Percentiles rank a stretch among this genome's conserved stretches.
Conservation (phyloP, 1,284 basidiomycete species). For the Volvariella volvacea region DNA sequence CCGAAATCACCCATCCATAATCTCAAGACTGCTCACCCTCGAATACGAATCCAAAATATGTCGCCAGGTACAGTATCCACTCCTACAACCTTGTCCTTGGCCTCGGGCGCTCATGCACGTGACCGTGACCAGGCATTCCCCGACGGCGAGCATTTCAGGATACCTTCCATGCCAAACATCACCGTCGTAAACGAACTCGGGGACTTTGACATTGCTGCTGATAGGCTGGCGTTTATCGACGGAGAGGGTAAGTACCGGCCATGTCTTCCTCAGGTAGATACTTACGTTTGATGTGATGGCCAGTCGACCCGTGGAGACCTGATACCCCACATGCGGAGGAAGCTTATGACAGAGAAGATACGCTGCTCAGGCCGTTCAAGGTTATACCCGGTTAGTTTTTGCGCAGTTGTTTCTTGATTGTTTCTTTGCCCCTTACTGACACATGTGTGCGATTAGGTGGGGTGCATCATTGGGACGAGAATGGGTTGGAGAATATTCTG, state of each 20-base stretch:
- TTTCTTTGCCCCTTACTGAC: not conserved
- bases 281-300: constrained; percentile 3
- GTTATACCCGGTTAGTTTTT: constrained; percentile 69
- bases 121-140: constrained; percentile 64
- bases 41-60: constrained; percentile 81
- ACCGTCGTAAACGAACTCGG: constrained; percentile 76
- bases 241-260: constrained; percentile 54
- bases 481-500: constrained; percentile 60
- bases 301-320: constrained; percentile 87
- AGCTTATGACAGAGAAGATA: constrained; percentile 66
- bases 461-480: constrained; percentile 91
- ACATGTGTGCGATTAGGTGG: constrained; percentile 41
- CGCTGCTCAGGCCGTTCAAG: constrained; percentile 75
- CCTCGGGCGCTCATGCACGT: too few relatives aligned
- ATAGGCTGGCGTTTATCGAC: constrained; percentile 82
- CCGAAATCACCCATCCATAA: constrained; percentile 56
- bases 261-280: constrained; percentile 6
- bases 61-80: constrained; percentile 48
- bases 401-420: not conserved
- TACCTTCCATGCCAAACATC: constrained; percentile 73
- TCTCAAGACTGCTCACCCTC: constrained; percentile 70
- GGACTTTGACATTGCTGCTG: constrained; percentile 67
- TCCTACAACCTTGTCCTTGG: too few relatives aligned
- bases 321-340: constrained; percentile 81
- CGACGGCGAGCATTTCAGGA: constrained; percentile 66